These are phyloP conservation scores for Trametes sp. DNA, from an alignment of 1,284 basidiomycete species.

Conservation along the genomic window DNA sequence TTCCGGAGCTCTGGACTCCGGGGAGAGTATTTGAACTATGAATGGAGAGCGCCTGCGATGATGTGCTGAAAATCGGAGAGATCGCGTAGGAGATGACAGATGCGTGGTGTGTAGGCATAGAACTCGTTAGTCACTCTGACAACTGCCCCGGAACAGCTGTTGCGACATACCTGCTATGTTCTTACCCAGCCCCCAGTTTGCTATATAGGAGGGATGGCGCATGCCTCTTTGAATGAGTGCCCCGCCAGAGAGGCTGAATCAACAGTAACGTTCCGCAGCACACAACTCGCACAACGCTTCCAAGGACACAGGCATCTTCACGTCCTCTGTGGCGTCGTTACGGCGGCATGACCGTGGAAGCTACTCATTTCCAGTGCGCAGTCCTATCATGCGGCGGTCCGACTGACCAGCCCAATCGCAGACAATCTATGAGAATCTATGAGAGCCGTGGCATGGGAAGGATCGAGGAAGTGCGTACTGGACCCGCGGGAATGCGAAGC, in stretches of 20 bases:
- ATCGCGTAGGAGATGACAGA: too few species aligned
- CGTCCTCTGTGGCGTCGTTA: neutral
- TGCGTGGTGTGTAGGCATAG: too few species aligned
- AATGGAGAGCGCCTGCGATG: too few species aligned
- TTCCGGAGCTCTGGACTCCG: neutral
- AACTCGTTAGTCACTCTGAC: too few species aligned
- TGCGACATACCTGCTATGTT: too few species aligned
- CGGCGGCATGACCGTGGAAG: neutral
- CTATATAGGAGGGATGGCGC: neutral
- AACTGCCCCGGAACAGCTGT: too few species aligned
- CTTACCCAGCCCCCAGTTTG: neutral
- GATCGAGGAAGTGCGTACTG: neutral
- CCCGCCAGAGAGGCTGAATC: neutral
- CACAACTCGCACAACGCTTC: too few species aligned
- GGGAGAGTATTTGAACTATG: neutral
- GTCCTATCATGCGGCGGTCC: neutral
- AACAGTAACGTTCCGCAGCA: neutral
- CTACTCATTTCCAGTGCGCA: neutral
- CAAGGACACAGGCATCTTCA: too few species aligned
- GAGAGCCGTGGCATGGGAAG: neutral
- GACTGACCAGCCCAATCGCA: neutral
- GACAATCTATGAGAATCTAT: neutral
- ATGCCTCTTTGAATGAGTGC: neutral
- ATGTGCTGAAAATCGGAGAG: too few species aligned
- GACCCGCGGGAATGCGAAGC: neutral